Percentiles rank a stretch among this genome's conserved stretches.
Evolutionary conservation across 345 rosid species (phyloP).

Genomic region (Eucalyptus coolabah): DNA sequence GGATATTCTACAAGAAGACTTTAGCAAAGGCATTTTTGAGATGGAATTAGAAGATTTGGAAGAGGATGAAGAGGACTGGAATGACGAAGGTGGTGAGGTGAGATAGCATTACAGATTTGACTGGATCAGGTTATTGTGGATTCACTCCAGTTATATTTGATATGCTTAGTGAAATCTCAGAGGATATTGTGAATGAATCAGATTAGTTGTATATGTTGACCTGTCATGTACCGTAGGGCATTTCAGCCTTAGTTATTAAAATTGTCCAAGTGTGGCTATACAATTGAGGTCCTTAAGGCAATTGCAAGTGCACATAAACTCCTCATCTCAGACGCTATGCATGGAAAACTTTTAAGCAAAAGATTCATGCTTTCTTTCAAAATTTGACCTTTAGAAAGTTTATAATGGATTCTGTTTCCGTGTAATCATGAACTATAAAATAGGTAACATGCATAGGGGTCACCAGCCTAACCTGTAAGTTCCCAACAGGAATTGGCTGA

Average conservation of each 20-base stretch:
- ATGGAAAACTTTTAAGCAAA: neutral
- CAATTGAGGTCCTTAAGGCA: neutral
- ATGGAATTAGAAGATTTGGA: slow-evolving; percentile 68
- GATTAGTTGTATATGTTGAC: neutral
- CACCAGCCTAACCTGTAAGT: neutral
- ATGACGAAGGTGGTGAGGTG: slow-evolving; percentile 40
- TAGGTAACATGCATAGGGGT: neutral
- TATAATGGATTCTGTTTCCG: neutral
- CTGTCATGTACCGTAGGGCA: neutral
- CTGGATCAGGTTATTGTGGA: neutral
- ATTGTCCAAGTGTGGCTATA: neutral
- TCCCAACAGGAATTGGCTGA: neutral
- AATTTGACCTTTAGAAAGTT: neutral
- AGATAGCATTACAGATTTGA: neutral
- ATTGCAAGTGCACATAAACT: neutral
- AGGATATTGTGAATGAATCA: neutral
- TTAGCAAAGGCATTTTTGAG: slow-evolving; percentile 65
- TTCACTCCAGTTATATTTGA: neutral
- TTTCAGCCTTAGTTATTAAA: neutral
- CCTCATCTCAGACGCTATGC: neutral
- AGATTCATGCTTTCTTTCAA: neutral
- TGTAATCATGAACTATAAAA: neutral
- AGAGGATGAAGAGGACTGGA: slow-evolving; percentile 18
- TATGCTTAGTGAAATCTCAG: neutral
- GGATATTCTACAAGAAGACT: slow-evolving; percentile 54